phyloP scores from a whole-genome alignment of 352 stramenopile genomes.

The Phytophthora nicotianae region DNA sequence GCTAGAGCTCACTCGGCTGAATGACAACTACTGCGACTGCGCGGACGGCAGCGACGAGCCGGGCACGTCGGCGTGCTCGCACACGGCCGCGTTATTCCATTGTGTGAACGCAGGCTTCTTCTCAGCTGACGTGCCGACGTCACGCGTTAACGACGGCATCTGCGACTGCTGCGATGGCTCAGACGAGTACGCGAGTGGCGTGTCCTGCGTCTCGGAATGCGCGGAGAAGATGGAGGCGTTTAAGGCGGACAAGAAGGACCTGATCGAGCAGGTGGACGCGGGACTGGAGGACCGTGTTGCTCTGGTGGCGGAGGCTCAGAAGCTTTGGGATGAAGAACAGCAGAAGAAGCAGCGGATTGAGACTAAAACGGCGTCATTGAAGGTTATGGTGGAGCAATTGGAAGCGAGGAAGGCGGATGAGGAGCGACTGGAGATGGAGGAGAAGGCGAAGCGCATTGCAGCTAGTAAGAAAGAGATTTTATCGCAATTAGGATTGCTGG shows the following conservation, averaged over 20 bases:
- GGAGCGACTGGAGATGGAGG: conserved; percentile 51
- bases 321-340: conserved; percentile 43
- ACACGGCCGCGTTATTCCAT: conserved; percentile 49
- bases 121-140: conserved; percentile 51
- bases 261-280: conserved; percentile 76
- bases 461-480: conserved; percentile 52
- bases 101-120: conserved; percentile 59
- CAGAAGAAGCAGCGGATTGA: conserved; percentile 38
- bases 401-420: conserved; percentile 44
- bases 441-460: conserved; percentile 51
- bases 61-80: conserved; percentile 77
- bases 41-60: conserved; percentile 91
- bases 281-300: conserved; percentile 54
- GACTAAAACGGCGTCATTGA: conserved; percentile 31
- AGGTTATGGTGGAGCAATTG: conserved; percentile 48
- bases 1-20: conserved; percentile 66
- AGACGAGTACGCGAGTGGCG: conserved; percentile 77
- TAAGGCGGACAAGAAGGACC: conserved; percentile 49
- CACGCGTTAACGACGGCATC: conserved; percentile 91
- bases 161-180: conserved; percentile 98
- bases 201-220: conserved; percentile 51
- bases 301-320: conserved; percentile 39
- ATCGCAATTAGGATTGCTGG: conserved; percentile 59
- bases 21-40: conserved; percentile 97
- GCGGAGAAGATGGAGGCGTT: conserved; percentile 45